Evolutionary conservation across 306 rosid genomes (phyloP), one percentile per base, ranked within the genome.

Genomic region (Parietaria judaica): DNA sequence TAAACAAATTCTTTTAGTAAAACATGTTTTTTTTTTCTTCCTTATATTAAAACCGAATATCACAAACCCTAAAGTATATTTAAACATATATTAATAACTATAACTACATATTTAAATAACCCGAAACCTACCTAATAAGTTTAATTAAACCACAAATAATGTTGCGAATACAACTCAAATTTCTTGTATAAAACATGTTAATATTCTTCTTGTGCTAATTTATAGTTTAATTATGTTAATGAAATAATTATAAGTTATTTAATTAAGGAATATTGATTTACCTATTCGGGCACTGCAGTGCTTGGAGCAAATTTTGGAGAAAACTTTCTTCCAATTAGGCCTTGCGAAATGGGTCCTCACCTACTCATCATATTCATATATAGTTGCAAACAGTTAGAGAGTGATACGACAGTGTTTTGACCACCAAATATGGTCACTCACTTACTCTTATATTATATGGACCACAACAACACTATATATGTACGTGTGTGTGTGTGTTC

Each of bases 311-410:
- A 86, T 79, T 76, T 86, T 94, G 23, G 90, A 72, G 85, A 94
- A 76, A 72, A 94, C 99, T 76, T 89, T 94, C 89, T 94, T 94
- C 99, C 99, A 94, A 59, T 94, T 94, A 51, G 99, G 99, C 89
- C 97, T 84, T 12, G 99, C 99, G 73, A 94, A 94, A 83, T 94
- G 99, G 49, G 99, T 94, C 47, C 99, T 78, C 60, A 94, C 99
- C 99, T 94, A 78, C 16, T 34, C 51, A 66, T 51, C 14, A 43
- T 39, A 53, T 55, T 48, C 14, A 35, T 12, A 17, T 36, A 4
- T 37, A 23, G 50, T 23, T 23, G 31, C 31, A 23, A 23, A 23
- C 31, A 23, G 31, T 41, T 13, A 13, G 16, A 34, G 16, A 54
- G 10, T 3, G 6, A 38, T 17, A 11, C 43, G 5, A 4, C 6